Percentiles rank a stretch among this genome's conserved stretches.
phyloP scores from a whole-genome alignment of 106 monocot genomes.

The Platanthera zijinensis region DNA sequence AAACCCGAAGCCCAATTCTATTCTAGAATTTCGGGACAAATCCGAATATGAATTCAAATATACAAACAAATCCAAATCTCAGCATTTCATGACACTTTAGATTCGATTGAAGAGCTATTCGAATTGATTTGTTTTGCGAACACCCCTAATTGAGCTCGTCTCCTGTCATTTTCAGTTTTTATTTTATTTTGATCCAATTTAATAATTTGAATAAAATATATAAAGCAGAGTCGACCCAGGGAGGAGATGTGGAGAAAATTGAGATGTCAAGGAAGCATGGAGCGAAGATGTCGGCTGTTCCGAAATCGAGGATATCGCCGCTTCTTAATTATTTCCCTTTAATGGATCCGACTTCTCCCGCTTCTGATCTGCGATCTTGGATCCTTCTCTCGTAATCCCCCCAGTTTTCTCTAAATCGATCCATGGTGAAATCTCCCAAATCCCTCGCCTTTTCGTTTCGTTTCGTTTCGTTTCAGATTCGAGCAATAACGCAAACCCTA shows the following conservation, averaged over 20 bases:
- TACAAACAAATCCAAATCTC: too few relatives aligned
- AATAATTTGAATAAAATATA: neutral
- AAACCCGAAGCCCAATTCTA: too few relatives aligned
- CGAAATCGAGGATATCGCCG: neutral
- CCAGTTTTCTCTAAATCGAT: neutral
- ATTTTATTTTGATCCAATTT: too few relatives aligned
- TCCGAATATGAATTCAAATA: too few relatives aligned
- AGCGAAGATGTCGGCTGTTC: neutral
- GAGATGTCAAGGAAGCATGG: neutral
- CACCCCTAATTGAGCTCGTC: too few relatives aligned
- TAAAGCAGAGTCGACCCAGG: neutral
- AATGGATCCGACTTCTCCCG: neutral
- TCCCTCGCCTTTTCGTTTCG: neutral
- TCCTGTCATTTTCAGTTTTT: too few relatives aligned
- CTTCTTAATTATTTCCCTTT: neutral
- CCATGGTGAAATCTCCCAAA: neutral
- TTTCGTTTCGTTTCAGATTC: neutral
- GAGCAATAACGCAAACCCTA: neutral
- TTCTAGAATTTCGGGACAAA: too few relatives aligned
- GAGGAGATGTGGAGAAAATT: neutral
- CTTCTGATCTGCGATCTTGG: neutral
- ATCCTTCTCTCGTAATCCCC: neutral
- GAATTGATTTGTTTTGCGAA: too few relatives aligned
- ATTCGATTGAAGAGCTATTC: too few relatives aligned
- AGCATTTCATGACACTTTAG: too few relatives aligned